These are phyloP conservation scores for Lyophyllum atratum DNA, from an alignment of 768 basidiomycete species.

Conservation along the genomic window DNA sequence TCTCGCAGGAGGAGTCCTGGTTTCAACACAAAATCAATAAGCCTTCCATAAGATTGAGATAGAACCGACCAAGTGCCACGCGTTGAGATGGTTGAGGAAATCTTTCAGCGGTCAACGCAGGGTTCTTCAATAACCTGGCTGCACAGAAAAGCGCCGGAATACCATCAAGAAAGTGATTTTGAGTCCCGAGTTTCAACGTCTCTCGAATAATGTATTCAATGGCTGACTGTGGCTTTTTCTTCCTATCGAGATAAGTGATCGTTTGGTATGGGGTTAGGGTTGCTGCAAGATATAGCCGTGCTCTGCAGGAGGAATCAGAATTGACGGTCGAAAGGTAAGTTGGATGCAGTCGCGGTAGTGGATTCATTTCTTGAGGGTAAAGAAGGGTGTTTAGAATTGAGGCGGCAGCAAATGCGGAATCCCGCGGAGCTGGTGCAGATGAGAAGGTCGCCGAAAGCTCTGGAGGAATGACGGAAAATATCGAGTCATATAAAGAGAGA, in stretches of 20 bases:
- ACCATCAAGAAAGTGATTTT: conserved; percentile 77
- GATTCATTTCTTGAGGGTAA: conserved; percentile 24
- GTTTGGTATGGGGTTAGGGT: conserved; percentile 71
- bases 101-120: conserved; percentile 32
- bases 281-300: conserved; percentile 79
- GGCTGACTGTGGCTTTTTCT: conserved; percentile 59
- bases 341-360: conserved; percentile 48
- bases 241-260: conserved; percentile 61
- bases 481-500: conserved; percentile 66
- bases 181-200: conserved; percentile 79
- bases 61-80: conserved; percentile 57
- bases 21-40: background rate
- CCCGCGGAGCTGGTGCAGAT: conserved; percentile 34
- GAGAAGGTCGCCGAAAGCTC: conserved; percentile 48
- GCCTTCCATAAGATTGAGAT: background rate
- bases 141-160: conserved; percentile 68
- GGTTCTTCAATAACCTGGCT: conserved; percentile 41
- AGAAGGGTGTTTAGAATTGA: conserved; percentile 59
- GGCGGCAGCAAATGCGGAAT: conserved; percentile 54
- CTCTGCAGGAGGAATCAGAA: conserved; percentile 38
- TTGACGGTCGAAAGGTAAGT: conserved; percentile 40
- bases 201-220: conserved; percentile 78
- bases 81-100: conserved; percentile 48
- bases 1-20: conserved; percentile 72
- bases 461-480: conserved; percentile 60